Percentiles rank a stretch among this genome's conserved stretches.
phyloP scores from a whole-genome alignment of 257 asterid genomes.

The Solanum chmielewskii region DNA sequence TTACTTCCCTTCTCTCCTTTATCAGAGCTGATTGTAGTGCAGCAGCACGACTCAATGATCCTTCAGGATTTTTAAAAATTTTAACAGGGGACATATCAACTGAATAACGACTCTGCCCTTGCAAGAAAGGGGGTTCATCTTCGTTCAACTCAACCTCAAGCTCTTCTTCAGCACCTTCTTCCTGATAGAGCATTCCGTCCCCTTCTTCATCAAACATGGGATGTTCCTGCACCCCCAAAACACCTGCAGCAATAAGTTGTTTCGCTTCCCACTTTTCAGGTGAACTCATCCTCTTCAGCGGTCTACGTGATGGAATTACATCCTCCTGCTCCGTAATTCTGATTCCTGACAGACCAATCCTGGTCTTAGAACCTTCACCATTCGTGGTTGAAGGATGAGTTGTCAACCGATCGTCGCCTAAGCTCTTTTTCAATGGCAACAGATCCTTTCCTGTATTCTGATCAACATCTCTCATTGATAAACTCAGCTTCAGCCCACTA shows the following conservation, averaged over 20 bases:
- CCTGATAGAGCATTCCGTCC: conserved; percentile 75
- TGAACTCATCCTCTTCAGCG: conserved; percentile 85
- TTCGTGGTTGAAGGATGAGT: conserved; percentile 41
- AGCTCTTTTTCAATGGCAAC: conserved; percentile 70
- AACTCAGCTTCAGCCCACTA: conserved; percentile 72
- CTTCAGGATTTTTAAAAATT: conserved; percentile 92
- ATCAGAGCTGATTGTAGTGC: conserved; percentile 87
- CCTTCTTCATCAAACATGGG: conserved; percentile 81
- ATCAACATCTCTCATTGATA: conserved; percentile 94
- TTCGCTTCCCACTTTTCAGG: conserved; percentile 97
- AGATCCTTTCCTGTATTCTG: conserved; percentile 77
- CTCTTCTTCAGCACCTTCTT: conserved; percentile 93
- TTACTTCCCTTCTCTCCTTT: conserved; percentile 92
- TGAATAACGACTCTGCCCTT: conserved; percentile 76
- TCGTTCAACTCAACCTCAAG: conserved; percentile 87
- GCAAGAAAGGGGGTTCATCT: conserved; percentile 83
- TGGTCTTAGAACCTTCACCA: conserved; percentile 42
- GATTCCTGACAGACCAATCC: conserved; percentile 82
- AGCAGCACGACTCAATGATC: conserved; percentile 91
- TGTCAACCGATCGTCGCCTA: conserved; percentile 33
- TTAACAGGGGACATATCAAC: conserved; percentile 88
- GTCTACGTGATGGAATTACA: conserved; percentile 67
- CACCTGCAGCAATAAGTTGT: conserved; percentile 83
- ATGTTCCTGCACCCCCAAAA: conserved; percentile 56
- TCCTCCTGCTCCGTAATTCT: conserved; percentile 48